A percentile compares a stretch with the other conserved stretches of the same genome.
These are phyloP conservation scores for Epichloe bromicola DNA, from an alignment of 2,329 filamentous ascomycete species.

Conservation along the genomic window DNA sequence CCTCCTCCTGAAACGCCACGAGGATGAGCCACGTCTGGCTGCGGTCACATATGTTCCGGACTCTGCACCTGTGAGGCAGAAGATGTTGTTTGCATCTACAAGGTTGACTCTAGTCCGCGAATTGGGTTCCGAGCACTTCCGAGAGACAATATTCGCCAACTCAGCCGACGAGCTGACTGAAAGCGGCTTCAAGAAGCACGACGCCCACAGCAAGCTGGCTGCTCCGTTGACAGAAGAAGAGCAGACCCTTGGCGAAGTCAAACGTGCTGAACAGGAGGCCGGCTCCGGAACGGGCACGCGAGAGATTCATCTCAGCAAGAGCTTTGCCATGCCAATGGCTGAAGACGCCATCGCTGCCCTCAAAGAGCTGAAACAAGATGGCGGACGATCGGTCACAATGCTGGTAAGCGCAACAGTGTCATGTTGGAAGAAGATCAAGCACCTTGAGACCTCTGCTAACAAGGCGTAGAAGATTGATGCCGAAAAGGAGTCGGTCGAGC, in stretches of 20 bases:
- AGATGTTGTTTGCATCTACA: slow-evolving; percentile 76
- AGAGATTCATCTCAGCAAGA: slow-evolving; percentile 47
- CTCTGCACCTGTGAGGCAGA: slow-evolving; percentile 64
- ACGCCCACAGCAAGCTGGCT: slow-evolving; percentile 48
- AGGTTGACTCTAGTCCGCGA: slow-evolving; percentile 63
- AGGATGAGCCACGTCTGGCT: slow-evolving; percentile 43
- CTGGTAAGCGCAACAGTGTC: slow-evolving; percentile 35
- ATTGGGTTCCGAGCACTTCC: slow-evolving; percentile 65
- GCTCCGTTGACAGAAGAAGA: slow-evolving; percentile 74
- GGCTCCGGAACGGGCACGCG: slow-evolving; percentile 50
- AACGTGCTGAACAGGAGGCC: slow-evolving; percentile 62
- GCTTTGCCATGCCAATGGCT: slow-evolving; percentile 43
- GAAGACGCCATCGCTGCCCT: slow-evolving; percentile 54
- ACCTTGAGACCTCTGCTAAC: background rate
- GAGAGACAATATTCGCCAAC: slow-evolving; percentile 63
- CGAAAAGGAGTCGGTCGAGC: slow-evolving; percentile 53
- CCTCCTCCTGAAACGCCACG: slow-evolving; percentile 58
- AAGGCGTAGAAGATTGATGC: slow-evolving; percentile 54
- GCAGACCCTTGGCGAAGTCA: slow-evolving; percentile 55
- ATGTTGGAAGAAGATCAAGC: background rate
- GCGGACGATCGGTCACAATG: slow-evolving; percentile 44
- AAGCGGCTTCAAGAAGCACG: slow-evolving; percentile 59
- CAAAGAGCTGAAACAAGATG: slow-evolving; percentile 39
- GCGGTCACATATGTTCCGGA: slow-evolving; percentile 72
- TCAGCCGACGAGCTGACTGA: slow-evolving; percentile 54